phyloP scores from a whole-genome alignment of 2,329 filamentous ascomycete species.

The Zarea fungicola region DNA sequence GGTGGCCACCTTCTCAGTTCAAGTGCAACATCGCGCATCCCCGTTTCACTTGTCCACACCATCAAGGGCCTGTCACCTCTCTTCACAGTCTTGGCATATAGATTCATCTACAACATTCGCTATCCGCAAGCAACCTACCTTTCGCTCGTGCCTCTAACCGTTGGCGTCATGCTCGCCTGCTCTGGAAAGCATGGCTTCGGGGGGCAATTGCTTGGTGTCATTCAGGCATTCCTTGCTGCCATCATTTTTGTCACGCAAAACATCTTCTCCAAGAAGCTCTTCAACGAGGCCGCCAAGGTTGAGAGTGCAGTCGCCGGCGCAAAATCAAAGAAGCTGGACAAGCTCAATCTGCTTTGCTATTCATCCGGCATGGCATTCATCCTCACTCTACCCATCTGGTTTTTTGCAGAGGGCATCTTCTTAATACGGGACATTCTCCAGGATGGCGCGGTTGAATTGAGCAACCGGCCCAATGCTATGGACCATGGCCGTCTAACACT shows the following conservation, averaged over 20 bases:
- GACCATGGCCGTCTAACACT: slow-evolving; percentile 67
- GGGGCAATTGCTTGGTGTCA: slow-evolving; percentile 83
- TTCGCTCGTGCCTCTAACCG: slow-evolving; percentile 81
- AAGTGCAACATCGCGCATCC: slow-evolving; percentile 88
- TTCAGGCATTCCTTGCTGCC: slow-evolving; percentile 84
- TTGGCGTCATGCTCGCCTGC: slow-evolving; percentile 94
- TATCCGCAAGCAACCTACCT: slow-evolving; percentile 85
- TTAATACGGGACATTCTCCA: slow-evolving; percentile 73
- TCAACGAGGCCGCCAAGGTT: slow-evolving; percentile 85
- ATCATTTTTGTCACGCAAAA: slow-evolving; percentile 97
- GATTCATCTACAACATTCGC: slow-evolving; percentile 79
- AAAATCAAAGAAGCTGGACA: slow-evolving; percentile 78
- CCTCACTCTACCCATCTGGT: slow-evolving; percentile 85
- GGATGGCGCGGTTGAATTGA: slow-evolving; percentile 69
- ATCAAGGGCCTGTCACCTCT: slow-evolving; percentile 96
- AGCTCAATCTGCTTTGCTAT: slow-evolving; percentile 93
- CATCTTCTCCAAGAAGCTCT: slow-evolving; percentile 95
- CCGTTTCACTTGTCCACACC: slow-evolving; percentile 94
- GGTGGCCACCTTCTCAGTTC: slow-evolving; percentile 90
- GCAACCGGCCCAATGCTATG: slow-evolving; percentile 57
- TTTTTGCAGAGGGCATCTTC: slow-evolving; percentile 79
- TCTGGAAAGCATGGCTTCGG: slow-evolving; percentile 73
- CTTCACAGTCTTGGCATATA: slow-evolving; percentile 91
- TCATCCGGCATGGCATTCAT: slow-evolving; percentile 92
- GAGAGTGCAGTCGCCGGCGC: slow-evolving; percentile 65